Percentiles rank a stretch among this genome's conserved stretches.
Evolutionary conservation across 352 stramenopile species (phyloP).

Genomic region (Globisporangium nagaii): DNA sequence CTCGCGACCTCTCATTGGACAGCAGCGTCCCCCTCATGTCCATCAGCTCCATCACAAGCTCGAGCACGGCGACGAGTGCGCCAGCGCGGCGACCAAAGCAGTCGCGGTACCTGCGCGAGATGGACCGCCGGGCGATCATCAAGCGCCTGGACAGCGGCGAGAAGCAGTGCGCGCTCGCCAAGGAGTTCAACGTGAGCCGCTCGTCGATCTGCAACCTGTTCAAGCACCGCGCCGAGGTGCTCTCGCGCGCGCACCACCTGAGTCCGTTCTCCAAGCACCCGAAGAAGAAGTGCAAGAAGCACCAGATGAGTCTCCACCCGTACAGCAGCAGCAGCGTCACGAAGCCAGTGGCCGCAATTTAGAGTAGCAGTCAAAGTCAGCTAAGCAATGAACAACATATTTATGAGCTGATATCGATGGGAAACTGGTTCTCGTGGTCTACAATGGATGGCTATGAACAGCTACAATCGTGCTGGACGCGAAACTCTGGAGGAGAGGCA

Average conservation of each 20-base stretch:
- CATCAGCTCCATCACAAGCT: neutral
- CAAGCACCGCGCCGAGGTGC: slow-evolving; percentile 50
- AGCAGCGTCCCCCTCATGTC: too few relatives aligned
- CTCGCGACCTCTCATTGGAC: too few relatives aligned
- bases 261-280: slow-evolving; percentile 53
- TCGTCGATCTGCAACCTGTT: slow-evolving; percentile 67
- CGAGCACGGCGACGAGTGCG: neutral
- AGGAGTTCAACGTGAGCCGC: slow-evolving; percentile 65
- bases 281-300: slow-evolving; percentile 27
- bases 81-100: slow-evolving; percentile 23
- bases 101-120: slow-evolving; percentile 62
- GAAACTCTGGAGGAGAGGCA: too few relatives aligned
- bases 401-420: too few relatives aligned
- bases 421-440: too few relatives aligned
- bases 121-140: slow-evolving; percentile 57
- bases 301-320: neutral
- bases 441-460: too few relatives aligned
- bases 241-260: slow-evolving; percentile 38
- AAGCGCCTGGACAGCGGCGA: slow-evolving; percentile 51
- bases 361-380: too few relatives aligned
- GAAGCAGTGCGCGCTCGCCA: slow-evolving; percentile 54
- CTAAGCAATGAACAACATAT: too few relatives aligned
- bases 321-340: neutral
- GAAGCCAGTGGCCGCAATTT: too few relatives aligned
- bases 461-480: too few relatives aligned